phyloP scores from a whole-genome alignment of 1,139 yeast species.

The Candida pseudocylindracea region DNA sequence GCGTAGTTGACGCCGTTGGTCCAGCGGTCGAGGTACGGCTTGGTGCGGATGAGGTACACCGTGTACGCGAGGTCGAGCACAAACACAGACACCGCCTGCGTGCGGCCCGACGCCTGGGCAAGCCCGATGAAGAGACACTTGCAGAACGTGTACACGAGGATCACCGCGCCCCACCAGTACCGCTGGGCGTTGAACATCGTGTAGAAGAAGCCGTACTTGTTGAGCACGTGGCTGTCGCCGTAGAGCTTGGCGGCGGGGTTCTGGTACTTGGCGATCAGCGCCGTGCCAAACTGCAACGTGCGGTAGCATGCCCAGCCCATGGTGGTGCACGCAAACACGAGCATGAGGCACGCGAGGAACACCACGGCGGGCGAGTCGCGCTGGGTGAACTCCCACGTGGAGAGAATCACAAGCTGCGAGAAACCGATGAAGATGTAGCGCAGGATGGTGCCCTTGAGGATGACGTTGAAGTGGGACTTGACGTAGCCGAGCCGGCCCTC shows the following conservation, averaged over 20 bases:
- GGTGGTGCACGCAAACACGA: constrained; percentile 28
- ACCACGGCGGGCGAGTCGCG: constrained; percentile 58
- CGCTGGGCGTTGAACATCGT: constrained; percentile 61
- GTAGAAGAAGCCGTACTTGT: constrained; percentile 57
- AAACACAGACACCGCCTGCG: constrained; percentile 44
- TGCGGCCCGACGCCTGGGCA: constrained; percentile 47
- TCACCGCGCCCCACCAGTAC: constrained; percentile 54
- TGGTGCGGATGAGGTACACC: constrained; percentile 26
- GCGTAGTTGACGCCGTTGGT: constrained; percentile 46
- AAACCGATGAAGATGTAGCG: constrained; percentile 59
- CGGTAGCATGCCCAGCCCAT: constrained; percentile 39
- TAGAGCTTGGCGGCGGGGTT: constrained; percentile 65
- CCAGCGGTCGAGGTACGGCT: constrained; percentile 52
- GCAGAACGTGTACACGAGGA: constrained; percentile 28
- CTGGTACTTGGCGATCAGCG: constrained; percentile 26
- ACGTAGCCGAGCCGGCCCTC: constrained; percentile 23
- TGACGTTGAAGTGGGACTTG: constrained; percentile 26
- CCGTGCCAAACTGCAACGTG: constrained; percentile 30
- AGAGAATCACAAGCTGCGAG: constrained; percentile 43
- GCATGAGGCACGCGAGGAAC: constrained; percentile 42
- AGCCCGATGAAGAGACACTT: constrained; percentile 46
- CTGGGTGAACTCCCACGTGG: constrained; percentile 55
- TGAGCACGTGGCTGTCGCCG: constrained; percentile 40
- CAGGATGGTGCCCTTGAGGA: constrained; percentile 45
- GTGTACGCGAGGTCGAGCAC: constrained; percentile 43